phyloP scores from a whole-genome alignment of 2,329 filamentous ascomycete genomes.

The Trichoderma sp. region DNA sequence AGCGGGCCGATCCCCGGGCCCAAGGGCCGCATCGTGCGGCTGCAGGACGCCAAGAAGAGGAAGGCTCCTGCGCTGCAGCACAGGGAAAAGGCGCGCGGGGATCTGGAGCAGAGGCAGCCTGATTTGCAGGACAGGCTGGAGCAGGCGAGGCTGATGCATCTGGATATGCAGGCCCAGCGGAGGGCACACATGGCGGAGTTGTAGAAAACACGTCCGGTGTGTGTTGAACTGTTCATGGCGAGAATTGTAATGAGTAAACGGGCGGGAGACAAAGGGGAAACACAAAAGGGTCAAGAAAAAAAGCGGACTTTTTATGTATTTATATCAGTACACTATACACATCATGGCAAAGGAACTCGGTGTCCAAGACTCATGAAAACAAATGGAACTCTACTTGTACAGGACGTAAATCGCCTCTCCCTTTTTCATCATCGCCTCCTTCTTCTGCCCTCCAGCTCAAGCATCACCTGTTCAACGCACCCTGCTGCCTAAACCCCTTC shows the following conservation, averaged over 20 bases:
- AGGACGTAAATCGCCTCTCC: slow-evolving; percentile 24
- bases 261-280: not conserved
- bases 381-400: slow-evolving; percentile 33
- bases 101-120: slow-evolving; percentile 51
- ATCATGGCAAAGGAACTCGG: slow-evolving; percentile 29
- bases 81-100: slow-evolving; percentile 49
- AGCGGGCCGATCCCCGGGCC: slow-evolving; percentile 86
- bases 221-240: not conserved
- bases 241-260: slow-evolving; percentile 21
- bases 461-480: slow-evolving; percentile 40
- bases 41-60: slow-evolving; percentile 93
- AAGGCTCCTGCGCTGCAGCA: slow-evolving; percentile 55
- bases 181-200: slow-evolving; percentile 36
- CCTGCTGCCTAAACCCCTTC: slow-evolving; percentile 57
- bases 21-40: slow-evolving; percentile 79
- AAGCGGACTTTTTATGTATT: slow-evolving; percentile 44
- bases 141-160: slow-evolving; percentile 53
- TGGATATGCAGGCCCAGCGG: slow-evolving; percentile 57
- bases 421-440: not conserved
- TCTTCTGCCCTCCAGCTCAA: not conserved
- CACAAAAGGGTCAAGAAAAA: slow-evolving; percentile 31
- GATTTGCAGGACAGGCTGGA: slow-evolving; percentile 51
- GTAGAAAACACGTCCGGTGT: slow-evolving; percentile 24
- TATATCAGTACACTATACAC: slow-evolving; percentile 39
- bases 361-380: slow-evolving; percentile 29